Conservation (phyloP, 352 stramenopile species). For the Pythium brassicae region DNA sequence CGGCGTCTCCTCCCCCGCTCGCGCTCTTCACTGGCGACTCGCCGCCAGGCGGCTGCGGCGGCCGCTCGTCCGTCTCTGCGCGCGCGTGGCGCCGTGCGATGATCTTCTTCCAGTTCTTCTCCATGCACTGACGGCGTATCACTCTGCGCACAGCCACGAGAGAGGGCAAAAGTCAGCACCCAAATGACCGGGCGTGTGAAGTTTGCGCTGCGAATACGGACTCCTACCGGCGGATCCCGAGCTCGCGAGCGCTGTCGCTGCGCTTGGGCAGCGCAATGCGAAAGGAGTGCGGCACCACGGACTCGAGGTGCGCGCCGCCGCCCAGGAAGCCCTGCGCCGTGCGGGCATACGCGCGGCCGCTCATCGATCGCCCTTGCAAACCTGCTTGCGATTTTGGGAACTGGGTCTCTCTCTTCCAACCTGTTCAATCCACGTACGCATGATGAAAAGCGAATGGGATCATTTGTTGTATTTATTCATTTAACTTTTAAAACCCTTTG, state of each 20-base stretch:
- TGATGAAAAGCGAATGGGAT: no score
- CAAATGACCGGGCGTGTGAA: neutral
- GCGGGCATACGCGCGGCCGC: slow-evolving; percentile 64
- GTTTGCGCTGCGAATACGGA: neutral
- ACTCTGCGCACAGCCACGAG: slow-evolving; percentile 22
- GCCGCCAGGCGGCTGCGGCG: neutral
- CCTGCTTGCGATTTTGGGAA: no score
- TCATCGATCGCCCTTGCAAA: slow-evolving; percentile 57
- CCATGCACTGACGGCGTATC: slow-evolving; percentile 59
- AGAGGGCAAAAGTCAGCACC: neutral
- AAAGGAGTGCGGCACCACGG: slow-evolving; percentile 58
- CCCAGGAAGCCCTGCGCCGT: slow-evolving; percentile 39
- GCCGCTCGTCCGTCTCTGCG: neutral
- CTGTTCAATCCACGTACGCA: no score
- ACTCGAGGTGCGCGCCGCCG: slow-evolving; percentile 52
- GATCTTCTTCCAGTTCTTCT: slow-evolving; percentile 84
- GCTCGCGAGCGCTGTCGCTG: slow-evolving; percentile 27
- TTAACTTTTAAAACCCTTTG: no score
- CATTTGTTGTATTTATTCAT: no score
- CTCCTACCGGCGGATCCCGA: slow-evolving; percentile 48
- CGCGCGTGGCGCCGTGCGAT: slow-evolving; percentile 43
- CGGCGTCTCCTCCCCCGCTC: slow-evolving; percentile 8
- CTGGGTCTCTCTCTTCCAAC: no score
- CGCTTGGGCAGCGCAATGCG: slow-evolving; percentile 22
- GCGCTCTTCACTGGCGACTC: slow-evolving; percentile 4